Evolutionary conservation across 2,329 filamentous ascomycete genomes (phyloP).

Genomic region (Tolypocladium tropicale): DNA sequence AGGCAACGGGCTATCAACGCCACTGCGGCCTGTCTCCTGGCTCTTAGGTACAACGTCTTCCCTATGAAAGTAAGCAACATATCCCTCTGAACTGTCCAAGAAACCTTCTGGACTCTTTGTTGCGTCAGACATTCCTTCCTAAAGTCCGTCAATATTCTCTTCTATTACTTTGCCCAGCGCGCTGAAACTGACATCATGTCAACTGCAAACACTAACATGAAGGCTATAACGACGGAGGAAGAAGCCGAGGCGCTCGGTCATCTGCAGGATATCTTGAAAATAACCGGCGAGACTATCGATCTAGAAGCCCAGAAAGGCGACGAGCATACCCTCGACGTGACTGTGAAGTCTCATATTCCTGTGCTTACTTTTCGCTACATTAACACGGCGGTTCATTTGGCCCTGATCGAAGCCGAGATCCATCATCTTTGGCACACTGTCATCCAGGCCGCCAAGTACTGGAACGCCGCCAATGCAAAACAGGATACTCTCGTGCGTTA

Average conservation of each 20-base stretch:
- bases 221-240: neutral
- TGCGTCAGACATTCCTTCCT: neutral
- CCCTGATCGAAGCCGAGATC: neutral
- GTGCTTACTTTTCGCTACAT: neutral
- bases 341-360: neutral
- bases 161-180: neutral
- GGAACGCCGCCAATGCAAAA: neutral
- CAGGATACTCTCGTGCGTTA: slow-evolving; percentile 1
- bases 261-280: neutral
- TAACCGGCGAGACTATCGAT: neutral
- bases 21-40: no score
- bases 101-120: neutral
- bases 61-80: neutral
- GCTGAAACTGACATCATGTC: neutral
- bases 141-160: neutral
- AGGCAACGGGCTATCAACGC: no score
- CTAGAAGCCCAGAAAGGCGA: neutral
- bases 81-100: neutral
- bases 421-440: neutral
- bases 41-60: neutral
- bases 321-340: neutral
- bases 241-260: neutral
- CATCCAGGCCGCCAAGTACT: neutral
- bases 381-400: neutral
- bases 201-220: neutral